These are phyloP conservation scores for Orbilia ellipsospora DNA, from an alignment of 2,329 filamentous ascomycete genomes.

Conservation along the genomic window DNA sequence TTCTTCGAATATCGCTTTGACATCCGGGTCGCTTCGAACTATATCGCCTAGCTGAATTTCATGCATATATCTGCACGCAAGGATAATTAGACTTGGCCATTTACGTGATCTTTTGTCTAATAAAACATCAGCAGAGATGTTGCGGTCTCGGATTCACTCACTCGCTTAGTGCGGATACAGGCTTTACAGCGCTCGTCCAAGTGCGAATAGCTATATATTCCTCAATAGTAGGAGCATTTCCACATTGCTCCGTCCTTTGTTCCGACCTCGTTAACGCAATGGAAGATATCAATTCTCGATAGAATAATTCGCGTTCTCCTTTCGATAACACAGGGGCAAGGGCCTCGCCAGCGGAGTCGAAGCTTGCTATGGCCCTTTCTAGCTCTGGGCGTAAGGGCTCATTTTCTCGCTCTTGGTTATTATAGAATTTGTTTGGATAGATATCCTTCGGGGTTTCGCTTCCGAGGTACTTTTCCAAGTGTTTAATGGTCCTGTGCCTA, in stretches of 20 bases:
- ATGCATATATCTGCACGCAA: conserved; percentile 37
- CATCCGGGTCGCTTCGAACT: conserved; percentile 40
- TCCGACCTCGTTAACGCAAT: conserved; percentile 38
- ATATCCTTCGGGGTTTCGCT: background rate
- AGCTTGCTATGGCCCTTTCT: conserved; percentile 48
- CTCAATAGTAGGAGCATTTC: conserved; percentile 50
- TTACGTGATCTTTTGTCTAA: background rate
- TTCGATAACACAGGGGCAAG: conserved; percentile 32
- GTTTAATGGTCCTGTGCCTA: conserved; percentile 19
- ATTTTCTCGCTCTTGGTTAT: too few relatives aligned
- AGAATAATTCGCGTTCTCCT: conserved; percentile 22
- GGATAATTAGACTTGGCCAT: background rate
- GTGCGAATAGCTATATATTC: conserved; percentile 52
- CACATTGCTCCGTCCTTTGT: conserved; percentile 54
- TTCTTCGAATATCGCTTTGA: conserved; percentile 31
- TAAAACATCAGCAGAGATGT: background rate
- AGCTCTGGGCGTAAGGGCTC: background rate
- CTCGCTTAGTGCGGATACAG: background rate
- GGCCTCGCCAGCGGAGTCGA: conserved; percentile 38
- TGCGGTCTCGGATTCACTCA: background rate
- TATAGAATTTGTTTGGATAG: too few relatives aligned
- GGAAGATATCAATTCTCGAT: conserved; percentile 33
- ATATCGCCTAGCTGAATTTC: conserved; percentile 51
- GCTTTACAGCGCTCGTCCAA: conserved; percentile 46
- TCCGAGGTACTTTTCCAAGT: conserved; percentile 36